phyloP scores from a whole-genome alignment of 1,139 yeast genomes.

The Schwanniomyces etchellsii region DNA sequence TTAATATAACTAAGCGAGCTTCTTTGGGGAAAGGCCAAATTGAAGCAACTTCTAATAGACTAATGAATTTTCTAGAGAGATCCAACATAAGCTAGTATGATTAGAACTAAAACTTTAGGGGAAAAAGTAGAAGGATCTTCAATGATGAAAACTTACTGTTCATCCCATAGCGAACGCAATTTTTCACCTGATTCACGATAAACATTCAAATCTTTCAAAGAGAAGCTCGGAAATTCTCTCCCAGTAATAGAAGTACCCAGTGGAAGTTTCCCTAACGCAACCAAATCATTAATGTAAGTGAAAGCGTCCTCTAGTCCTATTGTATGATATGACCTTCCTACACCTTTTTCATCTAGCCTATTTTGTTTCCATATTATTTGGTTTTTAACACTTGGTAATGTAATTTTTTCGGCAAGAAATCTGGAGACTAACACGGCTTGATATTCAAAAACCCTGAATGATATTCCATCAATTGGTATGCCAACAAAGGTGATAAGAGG shows the following conservation, averaged over 20 bases:
- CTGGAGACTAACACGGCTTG: conserved; percentile 35
- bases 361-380: conserved; percentile 26
- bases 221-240: conserved; percentile 27
- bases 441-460: conserved; percentile 36
- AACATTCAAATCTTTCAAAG: conserved; percentile 19
- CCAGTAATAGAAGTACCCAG: conserved; percentile 16
- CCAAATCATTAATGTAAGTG: conserved; percentile 17
- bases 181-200: conserved; percentile 15
- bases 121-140: neutral
- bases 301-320: conserved; percentile 23
- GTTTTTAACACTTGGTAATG: conserved; percentile 22
- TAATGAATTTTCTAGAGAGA: too few species aligned
- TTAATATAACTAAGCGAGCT: too few species aligned
- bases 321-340: conserved; percentile 37
- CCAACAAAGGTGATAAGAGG: conserved; percentile 35
- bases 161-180: conserved; percentile 18
- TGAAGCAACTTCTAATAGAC: too few species aligned
- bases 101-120: too few species aligned
- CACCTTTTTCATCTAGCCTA: conserved; percentile 22
- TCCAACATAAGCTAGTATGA: too few species aligned
- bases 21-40: too few species aligned
- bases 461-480: conserved; percentile 35
- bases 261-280: conserved; percentile 23
- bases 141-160: conserved; percentile 4
- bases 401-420: conserved; percentile 24